Evolutionary conservation across 2,329 filamentous ascomycete species (phyloP).

Genomic region (Bipolaris zeicola): DNA sequence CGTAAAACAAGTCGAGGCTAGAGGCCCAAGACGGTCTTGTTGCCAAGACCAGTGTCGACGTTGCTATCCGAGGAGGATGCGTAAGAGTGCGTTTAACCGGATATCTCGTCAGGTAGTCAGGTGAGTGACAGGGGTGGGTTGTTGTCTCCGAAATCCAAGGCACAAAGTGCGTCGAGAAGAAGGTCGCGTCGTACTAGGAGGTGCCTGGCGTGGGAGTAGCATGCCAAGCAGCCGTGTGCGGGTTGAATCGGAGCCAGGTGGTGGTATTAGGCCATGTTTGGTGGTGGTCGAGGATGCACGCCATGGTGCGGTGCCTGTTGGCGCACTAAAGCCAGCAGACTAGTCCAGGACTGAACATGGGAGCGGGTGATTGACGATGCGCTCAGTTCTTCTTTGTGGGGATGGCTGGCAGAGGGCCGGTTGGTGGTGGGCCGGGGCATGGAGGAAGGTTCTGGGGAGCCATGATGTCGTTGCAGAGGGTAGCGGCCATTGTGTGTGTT

Average conservation of each 20-base stretch:
- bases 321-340: too few species aligned
- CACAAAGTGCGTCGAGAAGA: constrained; percentile 27
- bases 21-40: constrained; percentile 21
- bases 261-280: constrained; percentile 4
- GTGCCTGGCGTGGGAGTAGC: constrained; percentile 26
- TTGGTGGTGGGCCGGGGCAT: constrained; percentile 56
- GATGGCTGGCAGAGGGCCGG: constrained; percentile 54
- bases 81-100: constrained; percentile 28
- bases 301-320: too few species aligned
- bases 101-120: constrained; percentile 24
- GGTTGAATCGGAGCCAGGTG: constrained; percentile 21
- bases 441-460: constrained; percentile 52
- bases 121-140: constrained; percentile 25
- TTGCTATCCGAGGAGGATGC: constrained; percentile 17
- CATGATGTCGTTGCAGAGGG: constrained; percentile 49
- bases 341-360: constrained; percentile 15
- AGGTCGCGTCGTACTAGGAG: constrained; percentile 33
- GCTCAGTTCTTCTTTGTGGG: constrained; percentile 44
- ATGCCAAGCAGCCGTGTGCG: constrained; percentile 23
- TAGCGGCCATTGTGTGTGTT: constrained; percentile 40
- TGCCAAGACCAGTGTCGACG: constrained; percentile 24
- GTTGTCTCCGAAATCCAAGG: constrained; percentile 20
- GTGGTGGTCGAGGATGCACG: not conserved
- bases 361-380: constrained; percentile 9
- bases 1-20: constrained; percentile 27